Evolutionary conservation across 2,329 filamentous ascomycete species (phyloP).

Genomic region (Paraphoma chrysanthemicola): DNA sequence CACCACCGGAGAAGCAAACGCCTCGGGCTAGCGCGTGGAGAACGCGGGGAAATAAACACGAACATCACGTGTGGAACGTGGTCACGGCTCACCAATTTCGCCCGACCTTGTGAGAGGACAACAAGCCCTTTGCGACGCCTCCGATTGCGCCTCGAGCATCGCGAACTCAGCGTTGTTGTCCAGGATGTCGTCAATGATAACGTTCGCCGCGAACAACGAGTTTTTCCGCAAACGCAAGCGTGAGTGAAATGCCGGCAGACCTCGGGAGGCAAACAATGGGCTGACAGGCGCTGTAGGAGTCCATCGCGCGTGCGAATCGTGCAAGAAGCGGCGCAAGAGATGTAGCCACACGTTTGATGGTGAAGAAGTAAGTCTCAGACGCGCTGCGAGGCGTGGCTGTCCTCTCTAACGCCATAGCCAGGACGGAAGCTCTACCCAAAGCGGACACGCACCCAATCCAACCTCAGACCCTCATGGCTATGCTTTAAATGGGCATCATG

Average conservation of each 20-base stretch:
- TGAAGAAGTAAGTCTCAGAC: slow-evolving; percentile 23
- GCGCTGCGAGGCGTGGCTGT: slow-evolving; percentile 1
- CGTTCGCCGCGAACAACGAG: slow-evolving; percentile 54
- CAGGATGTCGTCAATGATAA: slow-evolving; percentile 52
- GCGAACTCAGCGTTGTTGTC: slow-evolving; percentile 11
- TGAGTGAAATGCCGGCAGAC: slow-evolving; percentile 24
- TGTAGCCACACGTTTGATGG: slow-evolving; percentile 52
- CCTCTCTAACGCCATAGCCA: slow-evolving; percentile 7
- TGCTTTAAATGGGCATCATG: slow-evolving; percentile 26
- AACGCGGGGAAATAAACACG: slow-evolving; percentile 30
- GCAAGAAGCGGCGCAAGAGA: slow-evolving; percentile 47
- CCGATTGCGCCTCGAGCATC: slow-evolving; percentile 9
- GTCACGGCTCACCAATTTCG: slow-evolving; percentile 21
- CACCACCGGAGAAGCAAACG: background rate
- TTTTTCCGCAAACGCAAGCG: slow-evolving; percentile 54
- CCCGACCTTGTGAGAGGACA: slow-evolving; percentile 30
- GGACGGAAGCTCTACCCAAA: slow-evolving; percentile 49
- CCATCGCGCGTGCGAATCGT: slow-evolving; percentile 53
- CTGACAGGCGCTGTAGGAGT: slow-evolving; percentile 43
- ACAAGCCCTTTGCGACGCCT: slow-evolving; percentile 19
- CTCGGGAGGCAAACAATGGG: slow-evolving; percentile 21
- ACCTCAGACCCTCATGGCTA: slow-evolving; percentile 37
- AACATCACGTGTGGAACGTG: slow-evolving; percentile 26
- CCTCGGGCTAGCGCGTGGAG: slow-evolving; percentile 11
- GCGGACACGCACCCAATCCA: slow-evolving; percentile 40